These are phyloP conservation scores for Auxenochlorella protothecoides DNA, from an alignment of 139 green algal genomes.

Conservation along the genomic window DNA sequence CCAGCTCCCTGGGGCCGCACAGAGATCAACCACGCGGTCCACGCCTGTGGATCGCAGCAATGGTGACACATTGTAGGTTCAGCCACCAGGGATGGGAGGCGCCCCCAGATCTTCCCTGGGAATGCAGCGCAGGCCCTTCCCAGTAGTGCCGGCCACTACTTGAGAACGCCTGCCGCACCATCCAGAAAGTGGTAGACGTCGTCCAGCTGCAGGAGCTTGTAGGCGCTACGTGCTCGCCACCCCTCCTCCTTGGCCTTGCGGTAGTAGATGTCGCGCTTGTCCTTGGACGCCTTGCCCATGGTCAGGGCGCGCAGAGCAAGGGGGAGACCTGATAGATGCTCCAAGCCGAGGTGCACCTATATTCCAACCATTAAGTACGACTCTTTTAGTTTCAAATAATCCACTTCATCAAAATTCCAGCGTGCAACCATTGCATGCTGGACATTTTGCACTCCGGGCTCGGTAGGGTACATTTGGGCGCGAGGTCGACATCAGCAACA, in stretches of 20 bases:
- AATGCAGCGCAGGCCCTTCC: neutral
- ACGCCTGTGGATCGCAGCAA: slow-evolving; percentile 46
- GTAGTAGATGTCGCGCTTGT: slow-evolving; percentile 95
- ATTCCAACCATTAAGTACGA: no score
- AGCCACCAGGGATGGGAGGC: neutral
- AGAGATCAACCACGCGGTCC: slow-evolving; percentile 88
- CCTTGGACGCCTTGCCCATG: slow-evolving; percentile 67
- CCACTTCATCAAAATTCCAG: no score
- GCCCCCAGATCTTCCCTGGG: no score
- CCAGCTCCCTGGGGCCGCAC: slow-evolving; percentile 92
- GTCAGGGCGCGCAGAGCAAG: no score
- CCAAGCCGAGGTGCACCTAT: no score
- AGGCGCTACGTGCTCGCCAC: slow-evolving; percentile 88
- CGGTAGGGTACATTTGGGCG: no score
- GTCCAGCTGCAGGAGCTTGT: slow-evolving; percentile 97
- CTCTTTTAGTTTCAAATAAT: no score
- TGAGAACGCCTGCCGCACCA: slow-evolving; percentile 19
- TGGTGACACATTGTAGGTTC: no score
- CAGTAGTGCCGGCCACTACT: neutral
- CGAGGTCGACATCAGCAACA: no score
- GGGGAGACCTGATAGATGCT: no score
- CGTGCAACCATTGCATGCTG: no score
- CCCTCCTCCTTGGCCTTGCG: slow-evolving; percentile 96
- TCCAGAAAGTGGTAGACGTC: slow-evolving; percentile 84
- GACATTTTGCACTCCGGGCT: no score